Base-by-base conservation (phyloP, 495 filamentous ascomycete species). In the Penicillium lividum region DNA sequence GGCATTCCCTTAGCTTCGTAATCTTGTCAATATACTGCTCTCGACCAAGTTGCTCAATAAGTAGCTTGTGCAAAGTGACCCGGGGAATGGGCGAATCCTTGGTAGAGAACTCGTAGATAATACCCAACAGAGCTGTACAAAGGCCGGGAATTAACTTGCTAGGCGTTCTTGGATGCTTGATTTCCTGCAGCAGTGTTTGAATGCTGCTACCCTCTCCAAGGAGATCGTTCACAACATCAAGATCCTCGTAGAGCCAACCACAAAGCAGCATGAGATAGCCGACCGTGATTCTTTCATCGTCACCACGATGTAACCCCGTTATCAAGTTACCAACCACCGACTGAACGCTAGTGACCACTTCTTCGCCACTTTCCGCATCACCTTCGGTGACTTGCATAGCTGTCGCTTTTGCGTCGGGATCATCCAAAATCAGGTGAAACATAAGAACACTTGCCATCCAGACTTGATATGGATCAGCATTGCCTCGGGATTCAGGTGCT, bases 101-200 rank as follows among this genome's bases (percentile, higher is more conserved):
- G 9, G 93, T 96, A 18, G 93, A 97, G 63, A 98, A 99, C 66
- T 99, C 94, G 67, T 98, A 99, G 27, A 96, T 77, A 33, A 96
- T 89, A 34, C 93, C 95, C 5, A 97, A 77, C 4, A 98, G 75
- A 61, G 90, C 84, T 11, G 91, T 88, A 69, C 87, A 92, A 18
- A 99, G 78, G 1, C 94, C 94, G 60, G 90, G 87, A 22, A 91
- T 79, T 45, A 97, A 75, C n/a, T 78, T 74, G 40, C 82, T 80
- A 15, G 83, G 81, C 22, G 69, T 73, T 34, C 77, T 73, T 54
- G 84, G 84, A 51, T 84, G 82, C 31, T 87, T 83, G 33, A 87
- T 84, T 38, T 88, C 84, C 64, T 92, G 88, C 28, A 96, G 81
- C 11, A 98, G 82, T 25, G 85, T 89, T 66, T 96, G 91, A 13